phyloP scores from a whole-genome alignment of 306 rosid species.

The Vicia villosa region DNA sequence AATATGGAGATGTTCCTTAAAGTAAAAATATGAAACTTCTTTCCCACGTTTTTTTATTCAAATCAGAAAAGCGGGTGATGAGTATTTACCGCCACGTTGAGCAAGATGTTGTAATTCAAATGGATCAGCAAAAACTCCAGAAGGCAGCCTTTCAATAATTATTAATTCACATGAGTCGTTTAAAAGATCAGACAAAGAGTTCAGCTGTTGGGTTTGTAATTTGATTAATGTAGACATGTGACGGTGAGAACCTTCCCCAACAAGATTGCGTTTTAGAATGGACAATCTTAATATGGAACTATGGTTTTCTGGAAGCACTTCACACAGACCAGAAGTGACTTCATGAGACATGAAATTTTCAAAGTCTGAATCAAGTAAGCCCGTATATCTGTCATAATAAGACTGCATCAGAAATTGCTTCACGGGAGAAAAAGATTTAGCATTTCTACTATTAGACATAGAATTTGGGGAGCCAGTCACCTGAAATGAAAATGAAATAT shows the following conservation, averaged over 20 bases:
- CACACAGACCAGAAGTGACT: constrained; percentile 50
- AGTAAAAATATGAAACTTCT: neutral
- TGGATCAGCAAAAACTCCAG: constrained; percentile 83
- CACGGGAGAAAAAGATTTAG: constrained; percentile 33
- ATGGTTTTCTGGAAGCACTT: constrained; percentile 44
- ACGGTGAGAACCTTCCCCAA: constrained; percentile 84
- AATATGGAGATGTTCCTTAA: constrained; percentile 22
- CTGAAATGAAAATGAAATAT: constrained; percentile 57
- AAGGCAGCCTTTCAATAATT: constrained; percentile 69
- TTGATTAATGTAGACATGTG: constrained; percentile 54
- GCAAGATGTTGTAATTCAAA: constrained; percentile 82
- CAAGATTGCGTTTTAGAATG: constrained; percentile 49
- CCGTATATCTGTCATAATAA: constrained; percentile 45
- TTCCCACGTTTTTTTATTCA: neutral
- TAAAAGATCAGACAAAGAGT: constrained; percentile 42
- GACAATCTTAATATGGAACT: constrained; percentile 44
- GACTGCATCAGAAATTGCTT: constrained; percentile 46
- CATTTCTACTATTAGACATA: constrained; percentile 21
- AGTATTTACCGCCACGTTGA: constrained; percentile 68
- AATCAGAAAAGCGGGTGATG: constrained; percentile 11
- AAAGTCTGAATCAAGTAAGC: constrained; percentile 55
- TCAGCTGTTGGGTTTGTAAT: constrained; percentile 36
- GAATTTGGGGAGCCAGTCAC: constrained; percentile 37
- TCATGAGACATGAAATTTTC: constrained; percentile 58
- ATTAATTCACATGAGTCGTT: constrained; percentile 55